phyloP scores from a whole-genome alignment of 306 rosid species.

The Arachis stenosperma region DNA sequence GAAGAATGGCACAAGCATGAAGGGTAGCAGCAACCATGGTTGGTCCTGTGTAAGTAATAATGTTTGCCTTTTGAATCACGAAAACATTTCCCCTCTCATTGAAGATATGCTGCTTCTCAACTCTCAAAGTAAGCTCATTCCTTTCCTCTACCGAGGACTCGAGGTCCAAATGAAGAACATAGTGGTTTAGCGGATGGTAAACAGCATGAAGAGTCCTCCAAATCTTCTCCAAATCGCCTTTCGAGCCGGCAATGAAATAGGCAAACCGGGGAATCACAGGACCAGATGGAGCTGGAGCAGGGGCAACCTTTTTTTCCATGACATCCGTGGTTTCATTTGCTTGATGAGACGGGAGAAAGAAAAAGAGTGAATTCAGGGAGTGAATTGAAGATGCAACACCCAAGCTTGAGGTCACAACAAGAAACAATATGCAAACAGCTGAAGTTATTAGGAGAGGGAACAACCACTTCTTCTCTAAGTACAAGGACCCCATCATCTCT shows the following conservation, averaged over 20 bases:
- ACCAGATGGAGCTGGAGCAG: constrained; percentile 40
- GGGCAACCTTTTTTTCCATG: constrained; percentile 54
- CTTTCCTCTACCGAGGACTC: constrained; percentile 77
- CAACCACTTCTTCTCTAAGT: constrained; percentile 86
- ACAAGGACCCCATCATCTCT: constrained; percentile 55
- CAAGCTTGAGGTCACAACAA: constrained; percentile 74
- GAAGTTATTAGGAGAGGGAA: constrained; percentile 67
- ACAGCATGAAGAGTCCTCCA: constrained; percentile 94
- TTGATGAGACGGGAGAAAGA: constrained; percentile 62
- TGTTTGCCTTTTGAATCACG: constrained; percentile 75
- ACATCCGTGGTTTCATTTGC: constrained; percentile 47
- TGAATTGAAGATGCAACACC: constrained; percentile 69
- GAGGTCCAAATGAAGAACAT: constrained; percentile 88
- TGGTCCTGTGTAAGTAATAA: constrained; percentile 97
- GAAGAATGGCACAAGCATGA: constrained; percentile 95
- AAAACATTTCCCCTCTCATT: constrained; percentile 75
- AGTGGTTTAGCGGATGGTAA: constrained; percentile 88
- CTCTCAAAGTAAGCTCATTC: constrained; percentile 70
- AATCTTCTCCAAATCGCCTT: constrained; percentile 86
- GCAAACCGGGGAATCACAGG: constrained; percentile 72
- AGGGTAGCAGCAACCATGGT: constrained; percentile 96
- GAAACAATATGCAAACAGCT: constrained; percentile 61
- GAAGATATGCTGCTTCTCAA: constrained; percentile 71
- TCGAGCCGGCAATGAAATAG: constrained; percentile 87
- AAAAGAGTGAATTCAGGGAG: constrained; percentile 72